A percentile compares a stretch with the other conserved stretches of the same genome.
These are phyloP conservation scores for Ophiostoma fasciatum DNA, from an alignment of 2,329 filamentous ascomycete species.

Conservation along the genomic window DNA sequence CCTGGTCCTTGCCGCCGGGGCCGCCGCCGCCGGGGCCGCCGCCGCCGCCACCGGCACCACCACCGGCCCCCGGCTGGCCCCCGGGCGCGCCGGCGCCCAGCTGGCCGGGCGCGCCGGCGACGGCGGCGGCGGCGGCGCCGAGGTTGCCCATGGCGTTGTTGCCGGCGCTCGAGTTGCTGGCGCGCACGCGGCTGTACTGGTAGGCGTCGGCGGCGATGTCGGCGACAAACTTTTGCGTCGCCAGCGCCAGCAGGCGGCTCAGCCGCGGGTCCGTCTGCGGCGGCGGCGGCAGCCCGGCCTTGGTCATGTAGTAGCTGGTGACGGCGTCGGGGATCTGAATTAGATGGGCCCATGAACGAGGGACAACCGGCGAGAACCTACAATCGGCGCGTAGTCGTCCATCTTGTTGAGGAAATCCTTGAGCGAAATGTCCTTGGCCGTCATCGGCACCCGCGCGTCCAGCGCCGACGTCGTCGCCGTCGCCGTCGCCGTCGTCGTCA, in stretches of 20 bases:
- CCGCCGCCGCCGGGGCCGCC: constrained; percentile 26
- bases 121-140: constrained; percentile 28
- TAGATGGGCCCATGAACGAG: not conserved
- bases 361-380: constrained; percentile 30
- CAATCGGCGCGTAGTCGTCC: constrained; percentile 95
- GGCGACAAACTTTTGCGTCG: constrained; percentile 98
- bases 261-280: constrained; percentile 82
- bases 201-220: constrained; percentile 96
- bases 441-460: constrained; percentile 16
- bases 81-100: constrained; percentile 15
- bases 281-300: constrained; percentile 83
- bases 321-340: constrained; percentile 90
- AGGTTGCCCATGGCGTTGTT: constrained; percentile 87
- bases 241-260: constrained; percentile 82
- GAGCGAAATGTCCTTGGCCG: constrained; percentile 81
- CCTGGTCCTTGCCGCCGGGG: constrained; percentile 45
- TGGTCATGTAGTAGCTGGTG: constrained; percentile 94
- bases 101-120: constrained; percentile 44
- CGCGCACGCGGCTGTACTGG: constrained; percentile 90
- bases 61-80: constrained; percentile 25
- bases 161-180: constrained; percentile 71
- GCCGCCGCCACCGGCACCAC: constrained; percentile 28
- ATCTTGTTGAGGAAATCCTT: constrained; percentile 92
- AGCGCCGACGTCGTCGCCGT: not conserved
- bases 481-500: not conserved